These are phyloP conservation scores for Vitis hybrid DNA, from an alignment of 177 flowering plant genomes.

Conservation along the genomic window DNA sequence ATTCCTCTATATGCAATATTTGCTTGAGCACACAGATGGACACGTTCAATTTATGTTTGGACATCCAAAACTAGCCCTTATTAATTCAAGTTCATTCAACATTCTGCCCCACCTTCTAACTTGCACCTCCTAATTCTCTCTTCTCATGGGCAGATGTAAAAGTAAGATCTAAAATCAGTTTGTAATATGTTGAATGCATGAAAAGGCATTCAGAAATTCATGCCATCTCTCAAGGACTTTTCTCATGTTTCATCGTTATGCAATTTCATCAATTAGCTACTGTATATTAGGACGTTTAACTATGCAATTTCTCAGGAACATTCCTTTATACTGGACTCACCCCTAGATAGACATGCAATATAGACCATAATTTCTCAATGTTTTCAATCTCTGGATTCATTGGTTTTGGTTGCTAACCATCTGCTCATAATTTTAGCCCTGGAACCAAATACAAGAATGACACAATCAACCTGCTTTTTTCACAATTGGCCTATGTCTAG, in stretches of 20 bases:
- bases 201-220: neutral
- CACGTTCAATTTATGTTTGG: too few species aligned
- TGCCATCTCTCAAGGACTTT: neutral
- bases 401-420: neutral
- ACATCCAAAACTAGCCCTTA: too few species aligned
- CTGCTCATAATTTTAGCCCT: neutral
- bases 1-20: neutral
- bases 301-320: neutral
- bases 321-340: neutral
- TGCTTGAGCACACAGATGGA: neutral
- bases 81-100: neutral
- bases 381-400: neutral
- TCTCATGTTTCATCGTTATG: neutral
- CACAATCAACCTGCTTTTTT: neutral
- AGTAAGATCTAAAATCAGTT: neutral
- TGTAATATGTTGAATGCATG: too few species aligned
- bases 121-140: too few species aligned
- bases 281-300: neutral
- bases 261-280: neutral
- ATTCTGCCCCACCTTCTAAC: neutral
- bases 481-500: neutral
- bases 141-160: too few species aligned
- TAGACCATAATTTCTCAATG: neutral
- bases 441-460: neutral
- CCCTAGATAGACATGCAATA: neutral